Base-by-base conservation (phyloP, 768 basidiomycete genomes). In the Cantharellus anzutake region DNA sequence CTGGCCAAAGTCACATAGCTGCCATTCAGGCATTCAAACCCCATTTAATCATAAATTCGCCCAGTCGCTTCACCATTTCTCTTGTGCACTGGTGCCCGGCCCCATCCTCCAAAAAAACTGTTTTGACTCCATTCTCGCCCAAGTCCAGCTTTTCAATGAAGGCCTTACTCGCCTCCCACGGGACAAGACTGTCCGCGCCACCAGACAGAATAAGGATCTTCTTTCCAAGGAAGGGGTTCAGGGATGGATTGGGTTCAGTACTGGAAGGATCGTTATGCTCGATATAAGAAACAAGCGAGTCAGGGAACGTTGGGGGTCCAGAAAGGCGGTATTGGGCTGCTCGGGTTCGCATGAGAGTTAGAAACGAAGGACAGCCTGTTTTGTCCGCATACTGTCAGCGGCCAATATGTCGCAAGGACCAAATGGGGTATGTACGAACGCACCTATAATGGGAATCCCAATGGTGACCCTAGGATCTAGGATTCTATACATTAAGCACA, bases 141-240 rank as follows among this genome's bases (percentile, higher is more conserved):
- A 80, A 78, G 41, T 76, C 71, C 40, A 87, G 67, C 0, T 64
- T 67, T 2, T 79, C 74, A 0, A 85, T 78, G 68, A 85, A 84
- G 16, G 70, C 68, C 63, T 74, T 55, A 59, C 79, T 79, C 16
- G 76, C 73, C n/a, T 65, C 64, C 76, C 80, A 81, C 5, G 85
- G 86, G 16, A 90, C 87, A 14, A 84, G 65, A 50, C 65, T 70
- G 68, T 92, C 88, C 29, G 70, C 73, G 59, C 64, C 76, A 0
- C 87, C 88, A 0, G 81, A 80, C 2, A 92, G 68, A 2, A 84
- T 80, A 3, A 92, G 74, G 11, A 92, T 74, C 65, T 80, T 79
- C 72, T 88, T 89, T 0, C 80, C 82, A 3, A 74, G 60, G 68
- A 85, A 89, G 1, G 82, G 79, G 63, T 83, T 83, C 5, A 68